A percentile compares a stretch with the other conserved stretches of the same genome.
phyloP scores from a whole-genome alignment of 257 asterid genomes.

The Gentiana straminea region DNA sequence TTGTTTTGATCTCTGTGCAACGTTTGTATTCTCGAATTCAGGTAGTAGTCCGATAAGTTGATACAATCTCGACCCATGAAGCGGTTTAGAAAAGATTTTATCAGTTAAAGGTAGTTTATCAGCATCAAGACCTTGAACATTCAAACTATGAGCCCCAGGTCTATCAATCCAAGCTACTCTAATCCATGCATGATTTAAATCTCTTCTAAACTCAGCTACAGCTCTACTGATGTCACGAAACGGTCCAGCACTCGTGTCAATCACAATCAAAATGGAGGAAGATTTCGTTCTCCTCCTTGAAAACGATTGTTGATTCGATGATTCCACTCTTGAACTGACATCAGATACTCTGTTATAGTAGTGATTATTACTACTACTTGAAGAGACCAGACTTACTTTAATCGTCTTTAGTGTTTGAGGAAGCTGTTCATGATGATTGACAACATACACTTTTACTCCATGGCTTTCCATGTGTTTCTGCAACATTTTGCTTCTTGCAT shows the following conservation, averaged over 20 bases:
- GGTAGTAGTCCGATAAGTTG: conserved; percentile 8
- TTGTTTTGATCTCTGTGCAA: not conserved
- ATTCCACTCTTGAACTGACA: conserved; percentile 5
- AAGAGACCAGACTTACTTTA: not conserved
- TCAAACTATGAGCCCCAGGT: not conserved
- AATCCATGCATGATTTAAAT: not conserved
- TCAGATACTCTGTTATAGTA: not conserved
- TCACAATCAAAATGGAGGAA: conserved; percentile 7
- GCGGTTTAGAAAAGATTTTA: conserved; percentile 8
- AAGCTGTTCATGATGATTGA: conserved; percentile 6
- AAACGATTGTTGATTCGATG: conserved; percentile 2
- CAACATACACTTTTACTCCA: conserved; percentile 12
- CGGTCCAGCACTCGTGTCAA: conserved; percentile 14
- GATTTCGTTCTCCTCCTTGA: conserved; percentile 3
- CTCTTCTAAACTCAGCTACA: conserved; percentile 12
- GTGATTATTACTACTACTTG: not conserved
- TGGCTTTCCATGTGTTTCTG: conserved; percentile 7
- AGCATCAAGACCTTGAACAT: not conserved
- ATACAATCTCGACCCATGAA: conserved; percentile 10
- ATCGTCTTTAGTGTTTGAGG: not conserved
- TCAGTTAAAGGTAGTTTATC: conserved; percentile 3
- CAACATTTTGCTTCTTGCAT: conserved; percentile 10
- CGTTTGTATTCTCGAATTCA: conserved; percentile 1
- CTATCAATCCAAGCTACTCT: conserved; percentile 13
- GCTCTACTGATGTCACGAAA: not conserved